phyloP scores from a whole-genome alignment of 2,329 filamentous ascomycete genomes.

The Alternaria angustiovoidea region DNA sequence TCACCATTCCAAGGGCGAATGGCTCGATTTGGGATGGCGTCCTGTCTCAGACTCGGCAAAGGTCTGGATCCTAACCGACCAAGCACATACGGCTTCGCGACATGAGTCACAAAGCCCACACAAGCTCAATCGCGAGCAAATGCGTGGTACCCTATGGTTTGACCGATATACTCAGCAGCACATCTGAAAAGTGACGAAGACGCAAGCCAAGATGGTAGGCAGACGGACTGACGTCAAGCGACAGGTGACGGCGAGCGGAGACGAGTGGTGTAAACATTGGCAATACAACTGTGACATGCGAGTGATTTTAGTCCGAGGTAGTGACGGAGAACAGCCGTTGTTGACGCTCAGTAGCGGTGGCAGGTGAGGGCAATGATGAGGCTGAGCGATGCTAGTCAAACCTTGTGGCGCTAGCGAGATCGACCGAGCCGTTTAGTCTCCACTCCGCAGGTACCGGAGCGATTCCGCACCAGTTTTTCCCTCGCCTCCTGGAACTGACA shows the following conservation, averaged over 20 bases:
- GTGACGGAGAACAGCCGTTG: conserved; percentile 5
- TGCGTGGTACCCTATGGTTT: background rate
- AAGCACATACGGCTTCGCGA: background rate
- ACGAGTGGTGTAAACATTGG: background rate
- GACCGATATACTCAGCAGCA: background rate
- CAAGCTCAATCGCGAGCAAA: background rate
- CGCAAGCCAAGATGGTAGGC: background rate
- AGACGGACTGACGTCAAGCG: conserved; percentile 3
- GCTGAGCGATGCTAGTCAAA: conserved; percentile 11
- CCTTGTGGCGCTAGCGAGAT: conserved; percentile 10
- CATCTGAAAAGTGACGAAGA: background rate
- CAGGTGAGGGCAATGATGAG: conserved; percentile 1
- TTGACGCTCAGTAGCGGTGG: conserved; percentile 1
- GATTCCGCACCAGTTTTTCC: conserved; percentile 7
- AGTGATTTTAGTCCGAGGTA: background rate
- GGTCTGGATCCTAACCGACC: background rate
- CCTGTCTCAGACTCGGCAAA: background rate
- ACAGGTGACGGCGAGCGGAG: background rate
- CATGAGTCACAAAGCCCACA: background rate
- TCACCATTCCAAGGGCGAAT: background rate
- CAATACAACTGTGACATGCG: background rate
- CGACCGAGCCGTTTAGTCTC: conserved; percentile 19
- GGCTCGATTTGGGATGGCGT: conserved; percentile 1
- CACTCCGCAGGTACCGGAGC: conserved; percentile 1
- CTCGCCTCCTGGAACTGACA: conserved; percentile 5